phyloP scores from a whole-genome alignment of 257 asterid genomes.

The Solanum habrochaites region DNA sequence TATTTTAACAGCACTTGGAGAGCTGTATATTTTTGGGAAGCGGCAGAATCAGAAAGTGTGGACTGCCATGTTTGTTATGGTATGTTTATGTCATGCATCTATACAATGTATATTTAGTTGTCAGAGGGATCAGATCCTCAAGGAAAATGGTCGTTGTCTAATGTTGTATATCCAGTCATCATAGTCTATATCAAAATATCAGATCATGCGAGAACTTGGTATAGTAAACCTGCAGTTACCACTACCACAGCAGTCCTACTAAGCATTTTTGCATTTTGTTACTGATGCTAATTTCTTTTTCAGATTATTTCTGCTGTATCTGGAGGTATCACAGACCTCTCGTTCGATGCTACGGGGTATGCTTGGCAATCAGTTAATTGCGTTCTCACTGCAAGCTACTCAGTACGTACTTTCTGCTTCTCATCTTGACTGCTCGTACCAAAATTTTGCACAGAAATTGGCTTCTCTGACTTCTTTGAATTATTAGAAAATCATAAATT shows the following conservation, averaged over 20 bases:
- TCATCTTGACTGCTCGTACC: neutral
- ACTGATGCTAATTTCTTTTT: neutral
- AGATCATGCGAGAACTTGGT: neutral
- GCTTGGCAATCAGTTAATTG: slow-evolving; percentile 35
- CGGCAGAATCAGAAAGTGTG: slow-evolving; percentile 37
- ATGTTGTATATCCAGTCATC: neutral
- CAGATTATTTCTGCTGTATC: slow-evolving; percentile 35
- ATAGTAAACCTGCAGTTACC: neutral
- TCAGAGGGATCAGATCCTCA: neutral
- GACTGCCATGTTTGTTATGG: slow-evolving; percentile 48
- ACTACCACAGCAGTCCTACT: neutral
- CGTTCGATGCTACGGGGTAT: slow-evolving; percentile 29
- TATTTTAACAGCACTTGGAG: slow-evolving; percentile 41
- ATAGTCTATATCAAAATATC: neutral
- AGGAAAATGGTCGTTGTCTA: neutral
- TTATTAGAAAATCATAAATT: neutral
- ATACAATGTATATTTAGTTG: neutral
- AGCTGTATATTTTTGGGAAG: slow-evolving; percentile 37
- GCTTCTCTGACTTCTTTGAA: neutral
- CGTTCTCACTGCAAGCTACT: slow-evolving; percentile 39
- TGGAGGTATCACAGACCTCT: slow-evolving; percentile 42
- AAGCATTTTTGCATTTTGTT: neutral
- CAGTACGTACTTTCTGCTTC: slow-evolving; percentile 15
- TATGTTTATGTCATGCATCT: slow-evolving; percentile 1
- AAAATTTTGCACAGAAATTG: neutral